Conservation (phyloP, 1,284 basidiomycete species). For the Phenoliferia sp. region DNA sequence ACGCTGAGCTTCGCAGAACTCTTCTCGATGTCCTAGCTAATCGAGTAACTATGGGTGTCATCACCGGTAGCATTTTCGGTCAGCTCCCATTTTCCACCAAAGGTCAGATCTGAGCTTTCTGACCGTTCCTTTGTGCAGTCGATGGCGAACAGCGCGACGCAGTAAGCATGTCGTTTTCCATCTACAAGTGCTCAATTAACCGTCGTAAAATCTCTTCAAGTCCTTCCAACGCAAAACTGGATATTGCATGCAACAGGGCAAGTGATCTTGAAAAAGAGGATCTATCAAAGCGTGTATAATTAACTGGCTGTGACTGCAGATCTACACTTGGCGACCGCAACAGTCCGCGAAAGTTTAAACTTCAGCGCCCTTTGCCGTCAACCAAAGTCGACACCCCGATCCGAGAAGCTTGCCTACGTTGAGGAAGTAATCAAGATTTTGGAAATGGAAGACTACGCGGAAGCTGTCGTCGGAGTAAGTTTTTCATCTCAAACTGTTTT, state of each 20-base stretch:
- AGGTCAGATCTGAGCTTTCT: too few relatives aligned
- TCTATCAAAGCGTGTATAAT: too few relatives aligned
- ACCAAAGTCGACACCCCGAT: slow-evolving; percentile 56
- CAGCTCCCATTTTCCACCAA: too few relatives aligned
- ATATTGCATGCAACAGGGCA: too few relatives aligned
- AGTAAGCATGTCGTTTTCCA: slow-evolving; percentile 48
- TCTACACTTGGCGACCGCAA: slow-evolving; percentile 50
- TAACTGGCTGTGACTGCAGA: slow-evolving; percentile 70
- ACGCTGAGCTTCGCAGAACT: too few relatives aligned
- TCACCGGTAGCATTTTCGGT: slow-evolving; percentile 69
- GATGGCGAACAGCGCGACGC: slow-evolving; percentile 63
- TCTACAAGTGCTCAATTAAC: slow-evolving; percentile 21
- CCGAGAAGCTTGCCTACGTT: slow-evolving; percentile 74
- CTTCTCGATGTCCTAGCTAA: slow-evolving; percentile 76
- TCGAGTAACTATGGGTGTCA: slow-evolving; percentile 66
- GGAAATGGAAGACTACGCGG: slow-evolving; percentile 62
- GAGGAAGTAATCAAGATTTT: slow-evolving; percentile 73
- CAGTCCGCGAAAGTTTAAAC: slow-evolving; percentile 72
- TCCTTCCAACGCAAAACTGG: slow-evolving; percentile 5
- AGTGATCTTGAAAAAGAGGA: too few relatives aligned
- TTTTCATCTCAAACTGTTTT: not conserved
- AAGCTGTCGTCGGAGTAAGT: slow-evolving; percentile 66
- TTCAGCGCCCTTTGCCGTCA: slow-evolving; percentile 80
- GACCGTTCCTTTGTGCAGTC: too few relatives aligned
- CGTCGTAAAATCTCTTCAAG: not conserved